A percentile compares a stretch with the other conserved stretches of the same genome.
phyloP scores from a whole-genome alignment of 2,329 filamentous ascomycete genomes.

The Emergomyces pasteurianus region DNA sequence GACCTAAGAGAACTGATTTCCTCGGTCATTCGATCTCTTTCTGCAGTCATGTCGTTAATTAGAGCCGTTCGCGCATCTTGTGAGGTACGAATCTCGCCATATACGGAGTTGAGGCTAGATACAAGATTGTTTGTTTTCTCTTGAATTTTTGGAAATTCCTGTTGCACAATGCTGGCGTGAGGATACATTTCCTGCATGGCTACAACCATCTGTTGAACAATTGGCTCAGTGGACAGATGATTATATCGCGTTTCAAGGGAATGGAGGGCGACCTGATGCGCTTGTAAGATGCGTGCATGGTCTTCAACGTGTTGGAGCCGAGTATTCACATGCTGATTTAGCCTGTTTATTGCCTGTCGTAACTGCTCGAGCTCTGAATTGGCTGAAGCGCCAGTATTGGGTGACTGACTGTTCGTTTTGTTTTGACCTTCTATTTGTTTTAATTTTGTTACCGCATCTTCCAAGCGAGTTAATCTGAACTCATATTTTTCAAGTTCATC shows the following conservation, averaged over 20 bases:
- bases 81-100: background rate
- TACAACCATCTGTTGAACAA: slow-evolving; percentile 24
- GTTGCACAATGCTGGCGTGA: slow-evolving; percentile 14
- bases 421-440: background rate
- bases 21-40: background rate
- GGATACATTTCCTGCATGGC: slow-evolving; percentile 27
- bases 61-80: background rate
- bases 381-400: background rate
- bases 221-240: slow-evolving; percentile 32
- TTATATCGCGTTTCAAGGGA: slow-evolving; percentile 39
- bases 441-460: slow-evolving; percentile 5
- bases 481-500: slow-evolving; percentile 2
- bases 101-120: background rate
- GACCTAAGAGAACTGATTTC: background rate
- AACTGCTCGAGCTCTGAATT: background rate
- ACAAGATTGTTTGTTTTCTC: slow-evolving; percentile 7
- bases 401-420: background rate
- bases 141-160: slow-evolving; percentile 14
- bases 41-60: background rate
- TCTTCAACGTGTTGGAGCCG: background rate
- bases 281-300: background rate
- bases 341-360: background rate
- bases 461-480: slow-evolving; percentile 3
- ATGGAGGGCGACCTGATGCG: slow-evolving; percentile 13
- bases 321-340: background rate